Conservation (phyloP, 768 basidiomycete species). For the Astraeus odoratus region DNA sequence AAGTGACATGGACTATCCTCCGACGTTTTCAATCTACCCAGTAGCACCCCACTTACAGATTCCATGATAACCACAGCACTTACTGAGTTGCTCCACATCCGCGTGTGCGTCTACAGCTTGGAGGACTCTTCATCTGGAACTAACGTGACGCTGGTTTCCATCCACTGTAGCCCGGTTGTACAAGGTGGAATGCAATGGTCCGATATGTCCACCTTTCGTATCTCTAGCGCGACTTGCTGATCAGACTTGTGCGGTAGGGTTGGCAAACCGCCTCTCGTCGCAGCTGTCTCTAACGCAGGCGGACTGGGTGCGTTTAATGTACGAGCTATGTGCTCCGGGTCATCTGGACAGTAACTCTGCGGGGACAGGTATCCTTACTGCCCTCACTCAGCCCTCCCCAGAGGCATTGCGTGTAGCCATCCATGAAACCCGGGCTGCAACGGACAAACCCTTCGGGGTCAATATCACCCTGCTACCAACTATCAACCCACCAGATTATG, state of each 20-base stretch:
- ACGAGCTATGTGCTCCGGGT: neutral
- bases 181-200: conserved; percentile 94
- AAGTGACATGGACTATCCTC: neutral
- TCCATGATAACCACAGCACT: conserved; percentile 50
- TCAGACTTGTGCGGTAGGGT: conserved; percentile 51
- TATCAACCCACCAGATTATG: conserved; percentile 89
- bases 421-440: conserved; percentile 62
- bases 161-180: conserved; percentile 55
- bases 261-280: conserved; percentile 64
- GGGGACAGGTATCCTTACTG: conserved; percentile 69
- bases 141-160: neutral
- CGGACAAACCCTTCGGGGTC: conserved; percentile 74
- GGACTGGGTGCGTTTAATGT: conserved; percentile 54
- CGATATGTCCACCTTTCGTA: neutral
- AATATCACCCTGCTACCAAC: conserved; percentile 84
- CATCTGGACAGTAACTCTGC: neutral
- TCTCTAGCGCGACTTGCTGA: neutral
- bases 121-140: neutral
- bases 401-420: conserved; percentile 77
- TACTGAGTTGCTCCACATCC: conserved; percentile 59
- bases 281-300: conserved; percentile 78
- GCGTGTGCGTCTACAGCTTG: conserved; percentile 41
- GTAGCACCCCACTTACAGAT: neutral
- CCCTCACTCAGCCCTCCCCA: conserved; percentile 81
- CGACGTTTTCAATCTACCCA: neutral